A percentile compares a stretch with the other conserved stretches of the same genome.
Evolutionary conservation across 139 green algal genomes (phyloP).

Genomic region (Zygnema circumcarinatum): DNA sequence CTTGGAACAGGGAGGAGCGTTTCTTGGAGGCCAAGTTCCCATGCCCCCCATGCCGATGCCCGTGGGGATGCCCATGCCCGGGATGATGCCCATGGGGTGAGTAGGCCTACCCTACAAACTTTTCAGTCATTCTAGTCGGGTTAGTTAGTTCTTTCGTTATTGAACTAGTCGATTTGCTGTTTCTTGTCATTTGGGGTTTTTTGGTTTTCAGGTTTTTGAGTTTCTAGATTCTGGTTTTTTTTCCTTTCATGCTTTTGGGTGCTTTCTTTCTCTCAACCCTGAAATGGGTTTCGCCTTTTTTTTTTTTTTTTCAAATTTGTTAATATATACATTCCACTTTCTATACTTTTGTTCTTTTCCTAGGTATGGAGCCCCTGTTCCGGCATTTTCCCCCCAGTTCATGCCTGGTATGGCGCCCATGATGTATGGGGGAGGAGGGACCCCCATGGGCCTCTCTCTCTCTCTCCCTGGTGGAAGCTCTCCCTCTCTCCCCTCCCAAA

Average conservation of each 20-base stretch:
- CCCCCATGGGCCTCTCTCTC: neutral
- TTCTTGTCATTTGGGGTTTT: neutral
- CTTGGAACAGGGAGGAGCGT: too few species aligned
- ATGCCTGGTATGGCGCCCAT: slow-evolving; percentile 34
- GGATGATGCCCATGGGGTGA: too few species aligned
- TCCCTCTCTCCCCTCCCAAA: neutral
- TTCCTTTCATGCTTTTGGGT: too few species aligned
- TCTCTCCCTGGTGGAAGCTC: neutral
- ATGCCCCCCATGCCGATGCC: too few species aligned
- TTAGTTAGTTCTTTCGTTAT: neutral
- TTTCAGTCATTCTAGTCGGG: too few species aligned
- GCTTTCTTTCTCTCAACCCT: too few species aligned
- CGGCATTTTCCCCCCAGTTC: slow-evolving; percentile 16
- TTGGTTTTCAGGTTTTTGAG: neutral
- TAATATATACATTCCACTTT: neutral
- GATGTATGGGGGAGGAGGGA: slow-evolving; percentile 15
- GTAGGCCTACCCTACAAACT: too few species aligned
- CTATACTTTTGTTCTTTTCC: neutral
- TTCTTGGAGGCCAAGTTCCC: too few species aligned
- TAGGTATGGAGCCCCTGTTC: neutral
- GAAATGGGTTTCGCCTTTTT: neutral
- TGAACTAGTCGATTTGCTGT: neutral
- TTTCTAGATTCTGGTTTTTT: too few species aligned
- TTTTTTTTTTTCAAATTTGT: neutral
- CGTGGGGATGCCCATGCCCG: too few species aligned